Evolutionary conservation across 2,329 filamentous ascomycete genomes (phyloP), one percentile per base, ranked within the genome.

Genomic region (Colletotrichum nymphaeae): DNA sequence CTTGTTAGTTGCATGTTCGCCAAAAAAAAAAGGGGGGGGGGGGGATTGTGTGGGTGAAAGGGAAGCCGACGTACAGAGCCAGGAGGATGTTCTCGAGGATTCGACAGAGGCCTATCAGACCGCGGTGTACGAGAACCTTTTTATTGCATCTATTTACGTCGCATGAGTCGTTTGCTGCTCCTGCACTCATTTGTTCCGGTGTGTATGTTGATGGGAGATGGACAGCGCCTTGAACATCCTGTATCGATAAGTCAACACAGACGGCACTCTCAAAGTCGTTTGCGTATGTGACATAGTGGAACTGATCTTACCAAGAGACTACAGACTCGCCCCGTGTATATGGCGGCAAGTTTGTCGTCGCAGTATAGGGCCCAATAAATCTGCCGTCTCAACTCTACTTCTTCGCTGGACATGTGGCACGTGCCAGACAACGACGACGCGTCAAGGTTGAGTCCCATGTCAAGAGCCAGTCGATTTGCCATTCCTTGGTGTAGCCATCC

Each of bases 361-460:
- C 80, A 82, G 42, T 83, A 83, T 2, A 82, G 67, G 1, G 81
- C 74, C 81, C 81, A 83, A 57, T 83, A 83, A 2, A 83, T 81
- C 62, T 82, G 81, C 24, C 80, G 76, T 8, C 81, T 69, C 2
- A 82, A 60, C 16, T 82, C 77, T 24, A 78, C 77, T 59, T 83
- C 81, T 22, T 79, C 76, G 0, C 57, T 22, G 0, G 78, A 68
- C 42, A 83, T 76, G 22, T 62, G 64, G 35, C 49, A 67, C 9
- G 80, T 76, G 19, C 77, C 77, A 14, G 75, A 74, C 5, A 82
- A 71, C 12, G 77, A 77, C 1, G 77, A 75, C 1, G 79, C 76
- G 32, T 84, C 81, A 14, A 83, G 75, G 32, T 84, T 83, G 0
- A 84, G 73, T 1, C 82, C 82, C 81, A 84, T 82, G 35, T 84